phyloP scores from a whole-genome alignment of 1,284 basidiomycete species.

The Melampsora americana region DNA sequence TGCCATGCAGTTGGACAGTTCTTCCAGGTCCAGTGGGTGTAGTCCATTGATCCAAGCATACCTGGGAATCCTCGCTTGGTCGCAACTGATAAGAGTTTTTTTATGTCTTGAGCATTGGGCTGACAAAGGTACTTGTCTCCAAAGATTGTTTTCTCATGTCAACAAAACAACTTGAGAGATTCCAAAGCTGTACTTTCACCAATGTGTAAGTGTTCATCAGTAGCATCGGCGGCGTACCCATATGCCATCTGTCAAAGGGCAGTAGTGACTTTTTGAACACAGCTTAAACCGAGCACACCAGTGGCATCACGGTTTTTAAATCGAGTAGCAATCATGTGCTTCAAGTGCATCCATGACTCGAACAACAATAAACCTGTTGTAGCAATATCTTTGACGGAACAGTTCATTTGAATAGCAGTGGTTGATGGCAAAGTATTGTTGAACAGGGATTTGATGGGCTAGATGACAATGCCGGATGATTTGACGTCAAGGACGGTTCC shows the following conservation, averaged over 20 bases:
- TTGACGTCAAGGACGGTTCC: no score
- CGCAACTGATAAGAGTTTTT: not conserved
- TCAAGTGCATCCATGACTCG: not conserved
- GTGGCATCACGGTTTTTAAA: not conserved
- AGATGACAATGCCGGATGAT: no score
- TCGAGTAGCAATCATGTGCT: not conserved
- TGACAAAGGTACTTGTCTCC: not conserved
- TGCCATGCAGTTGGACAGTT: not conserved
- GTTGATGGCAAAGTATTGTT: no score
- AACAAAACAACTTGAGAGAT: not conserved
- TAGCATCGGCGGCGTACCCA: not conserved
- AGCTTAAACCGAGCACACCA: not conserved
- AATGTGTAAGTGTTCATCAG: constrained; percentile 2
- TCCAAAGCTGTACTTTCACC: not conserved
- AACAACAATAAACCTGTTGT: no score
- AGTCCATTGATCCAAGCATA: constrained; percentile 9
- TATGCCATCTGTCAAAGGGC: constrained; percentile 2
- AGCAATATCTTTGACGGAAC: no score
- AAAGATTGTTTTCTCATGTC: not conserved
- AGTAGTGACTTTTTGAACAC: constrained; percentile 2
- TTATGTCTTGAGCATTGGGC: constrained; percentile 4
- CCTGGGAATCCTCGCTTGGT: constrained; percentile 7
- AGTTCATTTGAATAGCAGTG: no score
- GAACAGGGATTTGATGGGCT: no score
- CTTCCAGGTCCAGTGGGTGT: constrained; percentile 18